Base-by-base conservation (phyloP, 75 land plant species). In the Pinus albicaulis region DNA sequence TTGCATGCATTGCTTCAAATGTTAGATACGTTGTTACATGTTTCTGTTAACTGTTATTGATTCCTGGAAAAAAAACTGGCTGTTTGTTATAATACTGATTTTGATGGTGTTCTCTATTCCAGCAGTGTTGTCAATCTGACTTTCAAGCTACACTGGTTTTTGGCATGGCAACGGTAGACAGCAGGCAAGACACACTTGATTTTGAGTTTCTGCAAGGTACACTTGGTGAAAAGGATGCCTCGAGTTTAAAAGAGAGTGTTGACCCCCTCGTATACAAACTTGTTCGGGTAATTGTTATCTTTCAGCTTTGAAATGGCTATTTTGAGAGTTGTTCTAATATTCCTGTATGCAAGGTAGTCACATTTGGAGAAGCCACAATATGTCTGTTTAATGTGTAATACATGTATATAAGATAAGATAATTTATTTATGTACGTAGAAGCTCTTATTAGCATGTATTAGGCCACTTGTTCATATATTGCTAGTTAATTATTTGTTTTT, bases 221-320 rank as follows among this genome's bases (percentile, higher is more conserved):
- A 68, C 48, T 68, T 19, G 71, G 48, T 68, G 41, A 68, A 68
- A 22, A 68, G n/a, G 52, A 41, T 31, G 52, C 52, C 36, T 68
- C 52, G 11, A 41, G 41, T 34, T 38, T 44, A 36, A 68, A 68
- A 10, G 71, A 41, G 52, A 68, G 52, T 17, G 23, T 20, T 23
- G 34, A 68, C 71, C 71, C 44, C n/a, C 52, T 41, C 19, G 24
- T 68, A 20, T 68, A 68, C 41, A 68, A 68, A 68, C 71, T 68
- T 68, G 71, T 68, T 68, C 71, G 71, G 71, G 71, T 68, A 68
- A 68, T n/a, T 68, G 71, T 4, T 68, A 68, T 68, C 52, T 68
- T 20, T 41, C 23, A 38, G 71, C 52, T 41, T 7, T n/a, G 22
- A 66, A 14, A 20, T 12, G n/a, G 41, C 71, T 2, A 19, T 36